Evolutionary conservation across 345 rosid genomes (phyloP), one percentile per base, ranked within the genome.

Genomic region (Salix exigua): DNA sequence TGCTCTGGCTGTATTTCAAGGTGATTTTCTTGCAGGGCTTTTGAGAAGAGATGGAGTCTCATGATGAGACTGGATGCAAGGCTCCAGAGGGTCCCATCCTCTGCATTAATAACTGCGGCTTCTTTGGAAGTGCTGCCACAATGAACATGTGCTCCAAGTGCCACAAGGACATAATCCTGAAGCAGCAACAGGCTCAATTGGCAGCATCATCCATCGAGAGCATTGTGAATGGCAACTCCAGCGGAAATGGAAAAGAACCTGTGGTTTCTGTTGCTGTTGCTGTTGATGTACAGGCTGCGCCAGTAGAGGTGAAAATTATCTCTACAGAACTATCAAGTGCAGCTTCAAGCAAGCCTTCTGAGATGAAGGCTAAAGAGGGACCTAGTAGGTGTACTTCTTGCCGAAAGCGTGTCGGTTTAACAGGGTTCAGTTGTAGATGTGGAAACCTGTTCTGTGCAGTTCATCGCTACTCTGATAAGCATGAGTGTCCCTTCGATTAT

Each of bases 361-460:
- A 63, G 51, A 46, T 35, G 1, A 37, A 75, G 40, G 65, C 66
- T 61, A 19, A 19, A 33, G 50, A 44, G 71, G 61, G 46, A 8
- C 78, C 79, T 16, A 80, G 44, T 23, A 63, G 85, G 63, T 85
- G 87, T 68, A 35, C 19, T n/a, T 18, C 66, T 19, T 85, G 87
- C 71, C 21, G 81, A 58, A 82, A 78, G 76, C 78, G 82, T 61
- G 82, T 82, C 38, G 84, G 87, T 16, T 66, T 85, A 68, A 82
- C 79, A 2, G 85, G 87, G 64, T 85, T 85, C 73, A 64, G 46
- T 40, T 82, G 85, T 73, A 76, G 83, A 72, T 82, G 87, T 67
- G 87, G 85, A 46, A 66, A 58, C 46, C 31, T 65, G 50, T 82
- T 80, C 75, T 82, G 85, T 12, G 67, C 33, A 19, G 71, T 44